Evolutionary conservation across 2,329 filamentous ascomycete genomes (phyloP), one percentile per base, ranked within the genome.

Genomic region (Fusarium musae): DNA sequence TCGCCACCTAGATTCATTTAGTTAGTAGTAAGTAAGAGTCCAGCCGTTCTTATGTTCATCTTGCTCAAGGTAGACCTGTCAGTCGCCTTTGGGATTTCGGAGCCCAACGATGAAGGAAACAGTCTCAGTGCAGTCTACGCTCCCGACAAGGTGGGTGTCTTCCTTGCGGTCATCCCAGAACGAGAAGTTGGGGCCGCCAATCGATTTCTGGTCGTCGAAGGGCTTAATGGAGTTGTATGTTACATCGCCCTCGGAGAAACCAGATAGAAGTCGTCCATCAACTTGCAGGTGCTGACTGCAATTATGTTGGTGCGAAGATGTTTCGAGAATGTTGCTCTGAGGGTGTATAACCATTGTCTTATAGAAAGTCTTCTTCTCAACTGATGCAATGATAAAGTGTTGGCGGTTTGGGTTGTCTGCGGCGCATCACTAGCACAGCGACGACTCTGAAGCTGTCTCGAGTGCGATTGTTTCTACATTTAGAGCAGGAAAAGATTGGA

Each of bases 1-100:
- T 5, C 26, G 26, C 26, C 26, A 26, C 26, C 26, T 26, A 6
- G 26, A 26, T 26, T 26, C 5, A 6, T 26, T 26, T 26, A 26
- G 26, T 26, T 26, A 26, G 5, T 39, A 15, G 42, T 73, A 81
- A 4, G 54, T 43, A 36, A 81, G 56, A 26, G 62, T 72, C 49
- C 79, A 72, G 2, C 80, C 80, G 23, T 81, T 81, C 23, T 73
- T 68, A 5, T 59, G 47, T 13, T 57, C 64, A n/a, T 82, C 77
- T 70, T 82, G 79, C 12, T 72, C 73, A 2, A 82, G 69, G 65
- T 75, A 80, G 28, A 82, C 74, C 39, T 72, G 70, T 10, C 80
- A 75, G 15, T 78, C 73, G 5, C 68, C 72, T 13, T 75, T 59
- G 21, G 50, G 23, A 11, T 72, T 39, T 40, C 78, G 64, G 15